Base-by-base conservation (phyloP, 768 basidiomycete species). In the Lactifluus subvellereus region DNA sequence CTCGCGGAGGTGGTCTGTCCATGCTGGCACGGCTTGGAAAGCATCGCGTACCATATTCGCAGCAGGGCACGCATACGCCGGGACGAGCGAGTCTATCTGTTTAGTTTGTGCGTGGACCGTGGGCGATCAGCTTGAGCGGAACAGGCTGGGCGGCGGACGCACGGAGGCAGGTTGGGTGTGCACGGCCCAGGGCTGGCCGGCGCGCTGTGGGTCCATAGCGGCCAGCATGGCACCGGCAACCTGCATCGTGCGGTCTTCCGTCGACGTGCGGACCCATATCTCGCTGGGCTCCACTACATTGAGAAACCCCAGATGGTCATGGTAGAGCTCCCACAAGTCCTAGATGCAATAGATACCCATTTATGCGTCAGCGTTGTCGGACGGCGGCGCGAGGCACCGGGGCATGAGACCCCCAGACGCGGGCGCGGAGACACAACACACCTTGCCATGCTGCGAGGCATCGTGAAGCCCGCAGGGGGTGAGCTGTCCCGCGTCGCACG, bases 291-390 rank as follows among this genome's bases (percentile, higher is more conserved):
- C 69, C 16, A 79, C 76, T 0, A 53, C 61, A 10, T 71, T 60
- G 60, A 81, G 66, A 62, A 80, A 79, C 2, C 71, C 74, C 13
- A 79, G 67, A 55, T 66, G 69, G 35, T 68, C 66, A 47, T 72
- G 70, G 67, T 81, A 82, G 16, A 81, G 76, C 2, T 72, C 73
- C 76, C 77, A 79, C 66, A 81, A 76, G 64, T 82, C 80, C 81
- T 82, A 27, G 22, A 47, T 6, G 9, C 9, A 22, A 16, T 16
- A n/a, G 0, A 3, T 10, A 18, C 18, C 2, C n/a, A 45, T 13
- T 38, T 38, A 9, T 3, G n/a, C 14, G 11, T 57, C 32, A 48
- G 45, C 33, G 35, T 18, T 43, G 42, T 43, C 16, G 6, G 35
- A 10, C 10, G 2, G 10, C 35, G 35, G 10, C 10, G 35, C 35